Evolutionary conservation across 371 early-diverging fungal species (phyloP).

Genomic region (Saksenaea vasiformis): DNA sequence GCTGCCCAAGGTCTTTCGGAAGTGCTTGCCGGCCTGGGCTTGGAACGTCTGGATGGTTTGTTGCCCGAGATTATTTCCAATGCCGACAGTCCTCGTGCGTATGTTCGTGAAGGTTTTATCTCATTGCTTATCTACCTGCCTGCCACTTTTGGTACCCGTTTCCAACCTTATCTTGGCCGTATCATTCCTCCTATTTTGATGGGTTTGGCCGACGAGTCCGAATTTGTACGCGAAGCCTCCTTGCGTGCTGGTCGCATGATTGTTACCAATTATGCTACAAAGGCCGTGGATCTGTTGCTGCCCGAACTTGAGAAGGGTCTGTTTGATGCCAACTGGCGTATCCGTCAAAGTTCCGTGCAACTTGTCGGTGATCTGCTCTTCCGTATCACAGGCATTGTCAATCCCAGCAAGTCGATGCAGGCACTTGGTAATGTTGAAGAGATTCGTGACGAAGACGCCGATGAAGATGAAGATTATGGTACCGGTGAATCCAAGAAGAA

Average conservation of each 20-base stretch:
- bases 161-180: constrained; percentile 86
- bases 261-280: constrained; percentile 85
- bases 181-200: constrained; percentile 87
- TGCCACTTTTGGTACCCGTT: constrained; percentile 88
- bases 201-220: constrained; percentile 95
- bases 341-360: constrained; percentile 93
- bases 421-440: constrained; percentile 46
- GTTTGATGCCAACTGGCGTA: constrained; percentile 93
- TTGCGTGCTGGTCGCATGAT: constrained; percentile 92
- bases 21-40: constrained; percentile 88
- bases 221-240: constrained; percentile 92
- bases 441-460: constrained; percentile 56
- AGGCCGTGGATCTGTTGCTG: constrained; percentile 87
- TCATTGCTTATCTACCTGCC: constrained; percentile 94
- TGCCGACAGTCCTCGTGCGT: constrained; percentile 70
- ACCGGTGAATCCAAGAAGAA: constrained; percentile 72
- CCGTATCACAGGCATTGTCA: constrained; percentile 86
- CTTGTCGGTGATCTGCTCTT: constrained; percentile 94
- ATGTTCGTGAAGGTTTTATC: constrained; percentile 96
- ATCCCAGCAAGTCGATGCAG: constrained; percentile 48
- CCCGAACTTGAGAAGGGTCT: constrained; percentile 91
- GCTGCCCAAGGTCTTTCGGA: constrained; percentile 97
- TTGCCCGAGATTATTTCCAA: constrained; percentile 90
- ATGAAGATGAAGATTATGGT: constrained; percentile 53
- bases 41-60: constrained; percentile 84